Evolutionary conservation across 1,139 yeast genomes (phyloP).

Genomic region (Hanseniaspora sp.): DNA sequence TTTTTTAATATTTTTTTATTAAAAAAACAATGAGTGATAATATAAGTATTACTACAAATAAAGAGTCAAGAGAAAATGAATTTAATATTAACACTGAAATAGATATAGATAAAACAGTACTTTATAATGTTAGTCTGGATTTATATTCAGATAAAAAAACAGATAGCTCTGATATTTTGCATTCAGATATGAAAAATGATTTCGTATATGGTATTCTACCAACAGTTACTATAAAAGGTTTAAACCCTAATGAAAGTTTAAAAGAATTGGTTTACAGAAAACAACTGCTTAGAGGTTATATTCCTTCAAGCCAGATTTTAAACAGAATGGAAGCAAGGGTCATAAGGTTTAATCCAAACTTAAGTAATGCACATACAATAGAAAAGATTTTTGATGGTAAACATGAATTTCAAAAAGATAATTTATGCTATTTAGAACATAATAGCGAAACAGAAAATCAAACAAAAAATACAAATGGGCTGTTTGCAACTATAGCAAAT

Average conservation of each 20-base stretch:
- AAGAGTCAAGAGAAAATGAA: no score
- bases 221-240: background rate
- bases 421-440: background rate
- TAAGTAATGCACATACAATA: background rate
- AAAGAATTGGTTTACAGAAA: background rate
- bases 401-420: conserved; percentile 3
- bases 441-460: background rate
- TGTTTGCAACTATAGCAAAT: background rate
- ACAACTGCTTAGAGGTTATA: conserved; percentile 1
- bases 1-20: no score
- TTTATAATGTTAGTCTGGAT: background rate
- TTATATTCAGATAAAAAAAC: background rate
- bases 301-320: background rate
- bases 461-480: background rate
- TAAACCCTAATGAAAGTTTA: background rate
- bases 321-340: conserved; percentile 6
- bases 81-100: no score
- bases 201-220: background rate
- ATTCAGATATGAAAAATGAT: background rate
- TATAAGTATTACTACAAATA: no score
- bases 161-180: background rate
- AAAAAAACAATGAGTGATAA: no score
- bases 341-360: conserved; percentile 5
- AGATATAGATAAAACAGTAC: no score
- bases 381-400: background rate